These are phyloP conservation scores for Nymphaea colorata DNA, from an alignment of 164 flowering plant species.

Conservation along the genomic window DNA sequence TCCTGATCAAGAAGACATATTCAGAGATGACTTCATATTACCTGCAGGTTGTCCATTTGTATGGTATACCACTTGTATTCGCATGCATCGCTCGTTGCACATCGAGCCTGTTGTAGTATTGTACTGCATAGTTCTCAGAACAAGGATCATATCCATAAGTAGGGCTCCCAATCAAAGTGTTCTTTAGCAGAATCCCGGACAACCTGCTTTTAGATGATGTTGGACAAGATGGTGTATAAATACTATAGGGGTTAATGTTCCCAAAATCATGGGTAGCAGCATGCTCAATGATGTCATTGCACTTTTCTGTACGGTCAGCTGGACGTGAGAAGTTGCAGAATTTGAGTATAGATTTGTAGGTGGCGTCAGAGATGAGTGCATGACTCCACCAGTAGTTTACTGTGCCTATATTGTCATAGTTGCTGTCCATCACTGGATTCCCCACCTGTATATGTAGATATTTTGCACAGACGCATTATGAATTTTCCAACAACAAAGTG, in stretches of 20 bases:
- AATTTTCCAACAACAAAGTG: neutral
- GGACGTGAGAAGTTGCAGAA: constrained; percentile 39
- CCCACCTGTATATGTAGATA: constrained; percentile 45
- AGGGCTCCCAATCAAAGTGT: constrained; percentile 35
- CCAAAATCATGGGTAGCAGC: constrained; percentile 69
- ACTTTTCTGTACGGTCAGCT: constrained; percentile 14
- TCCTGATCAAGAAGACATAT: no score
- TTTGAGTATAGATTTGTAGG: constrained; percentile 44
- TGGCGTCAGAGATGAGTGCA: constrained; percentile 66
- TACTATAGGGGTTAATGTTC: constrained; percentile 73
- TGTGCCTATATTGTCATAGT: constrained; percentile 62
- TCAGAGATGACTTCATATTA: constrained; percentile 2
- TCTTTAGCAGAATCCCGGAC: constrained; percentile 26
- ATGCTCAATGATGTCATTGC: constrained; percentile 33
- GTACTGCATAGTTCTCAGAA: constrained; percentile 65
- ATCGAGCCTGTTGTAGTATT: constrained; percentile 61
- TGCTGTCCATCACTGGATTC: constrained; percentile 57
- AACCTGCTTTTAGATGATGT: constrained; percentile 3
- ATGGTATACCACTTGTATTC: constrained; percentile 50
- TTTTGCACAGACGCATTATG: neutral
- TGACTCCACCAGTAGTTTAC: constrained; percentile 80
- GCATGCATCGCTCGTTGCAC: constrained; percentile 88
- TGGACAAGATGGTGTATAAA: constrained; percentile 58
- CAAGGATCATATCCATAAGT: constrained; percentile 81
- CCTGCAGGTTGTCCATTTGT: constrained; percentile 95